phyloP scores from a whole-genome alignment of 2,329 filamentous ascomycete species.

The Cylindrodendrum hubeiense region DNA sequence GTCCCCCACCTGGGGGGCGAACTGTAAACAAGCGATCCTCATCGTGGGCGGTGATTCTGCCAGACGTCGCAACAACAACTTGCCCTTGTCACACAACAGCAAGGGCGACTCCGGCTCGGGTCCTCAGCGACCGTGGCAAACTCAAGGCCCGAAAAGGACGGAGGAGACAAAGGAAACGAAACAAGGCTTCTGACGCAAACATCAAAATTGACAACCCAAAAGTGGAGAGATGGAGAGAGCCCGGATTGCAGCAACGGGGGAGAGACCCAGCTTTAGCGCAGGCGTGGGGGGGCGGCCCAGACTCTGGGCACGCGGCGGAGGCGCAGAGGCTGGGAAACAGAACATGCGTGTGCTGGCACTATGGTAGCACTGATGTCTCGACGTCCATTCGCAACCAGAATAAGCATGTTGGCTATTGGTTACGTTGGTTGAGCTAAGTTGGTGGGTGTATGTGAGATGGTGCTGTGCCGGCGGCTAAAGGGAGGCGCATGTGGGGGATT shows the following conservation, averaged over 20 bases:
- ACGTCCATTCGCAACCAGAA: background rate
- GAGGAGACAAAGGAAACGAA: background rate
- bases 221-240: background rate
- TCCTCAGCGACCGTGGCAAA: background rate
- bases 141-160: background rate
- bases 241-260: background rate
- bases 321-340: background rate
- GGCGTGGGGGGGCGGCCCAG: background rate
- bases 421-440: background rate
- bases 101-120: background rate
- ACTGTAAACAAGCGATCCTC: constrained; percentile 79
- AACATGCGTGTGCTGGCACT: background rate
- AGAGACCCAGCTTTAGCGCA: background rate
- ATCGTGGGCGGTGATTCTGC: constrained; percentile 54
- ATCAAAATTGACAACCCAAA: background rate
- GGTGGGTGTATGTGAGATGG: background rate
- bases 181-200: background rate
- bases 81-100: background rate
- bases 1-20: constrained; percentile 77
- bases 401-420: background rate
- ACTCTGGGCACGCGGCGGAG: background rate
- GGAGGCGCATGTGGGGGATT: background rate
- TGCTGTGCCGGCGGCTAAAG: no score
- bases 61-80: constrained; percentile 23
- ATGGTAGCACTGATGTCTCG: background rate